Conservation (phyloP, 768 basidiomycete species). For the Cubamyces sp. region DNA sequence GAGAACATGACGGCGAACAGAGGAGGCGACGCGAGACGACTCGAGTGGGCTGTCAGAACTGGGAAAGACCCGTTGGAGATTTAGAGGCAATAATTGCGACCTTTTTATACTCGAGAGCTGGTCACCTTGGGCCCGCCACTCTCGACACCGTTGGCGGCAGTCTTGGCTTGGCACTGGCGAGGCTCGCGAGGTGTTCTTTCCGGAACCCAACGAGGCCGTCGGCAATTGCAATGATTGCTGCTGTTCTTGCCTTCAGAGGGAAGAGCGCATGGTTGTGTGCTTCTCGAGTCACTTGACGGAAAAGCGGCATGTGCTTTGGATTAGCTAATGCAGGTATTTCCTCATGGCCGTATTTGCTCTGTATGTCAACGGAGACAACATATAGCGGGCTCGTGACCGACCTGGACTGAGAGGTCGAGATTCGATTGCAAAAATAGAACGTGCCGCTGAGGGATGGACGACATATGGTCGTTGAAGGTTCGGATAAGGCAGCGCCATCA, state of each 20-base stretch:
- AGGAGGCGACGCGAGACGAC: conserved; percentile 19
- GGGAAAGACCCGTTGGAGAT: conserved; percentile 16
- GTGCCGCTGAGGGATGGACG: too few relatives aligned
- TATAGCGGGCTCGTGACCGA: too few relatives aligned
- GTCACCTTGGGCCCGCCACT: not conserved
- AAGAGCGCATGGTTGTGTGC: conserved; percentile 15
- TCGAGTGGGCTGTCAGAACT: conserved; percentile 20
- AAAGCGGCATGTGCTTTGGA: too few relatives aligned
- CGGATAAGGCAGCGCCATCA: not conserved
- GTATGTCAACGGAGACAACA: too few relatives aligned
- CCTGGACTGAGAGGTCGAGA: too few relatives aligned
- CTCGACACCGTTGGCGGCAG: not conserved
- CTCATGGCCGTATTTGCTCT: too few relatives aligned
- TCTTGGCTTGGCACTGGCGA: not conserved
- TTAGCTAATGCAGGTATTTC: too few relatives aligned
- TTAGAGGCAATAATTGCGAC: not conserved
- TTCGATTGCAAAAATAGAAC: too few relatives aligned
- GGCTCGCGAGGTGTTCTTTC: conserved; percentile 7
- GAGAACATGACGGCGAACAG: conserved; percentile 25
- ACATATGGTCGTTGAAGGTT: too few relatives aligned
- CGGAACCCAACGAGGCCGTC: not conserved
- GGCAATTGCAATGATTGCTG: not conserved
- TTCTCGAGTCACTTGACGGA: not conserved
- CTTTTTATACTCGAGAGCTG: conserved; percentile 6
- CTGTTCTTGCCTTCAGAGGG: conserved; percentile 9